Evolutionary conservation across 495 filamentous ascomycete genomes (phyloP).

Genomic region (Podospora sp.): DNA sequence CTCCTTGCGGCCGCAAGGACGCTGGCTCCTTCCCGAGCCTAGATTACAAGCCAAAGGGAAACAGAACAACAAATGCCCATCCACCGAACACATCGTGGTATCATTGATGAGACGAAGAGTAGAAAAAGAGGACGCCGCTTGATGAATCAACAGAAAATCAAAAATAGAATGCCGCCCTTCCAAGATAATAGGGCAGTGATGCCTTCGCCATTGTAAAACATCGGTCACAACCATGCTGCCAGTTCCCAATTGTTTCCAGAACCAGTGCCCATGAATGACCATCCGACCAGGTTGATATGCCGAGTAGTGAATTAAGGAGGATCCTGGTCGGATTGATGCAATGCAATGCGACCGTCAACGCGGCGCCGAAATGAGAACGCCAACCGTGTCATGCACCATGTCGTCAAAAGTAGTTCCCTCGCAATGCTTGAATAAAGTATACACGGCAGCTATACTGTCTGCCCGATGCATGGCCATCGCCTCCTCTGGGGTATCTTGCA

Average conservation of each 20-base stretch:
- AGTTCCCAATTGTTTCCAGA: slow-evolving; percentile 27
- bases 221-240: slow-evolving; percentile 34
- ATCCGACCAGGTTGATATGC: slow-evolving; percentile 28
- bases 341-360: slow-evolving; percentile 27
- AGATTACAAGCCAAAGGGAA: neutral
- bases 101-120: slow-evolving; percentile 30
- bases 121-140: slow-evolving; percentile 22
- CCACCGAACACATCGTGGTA: slow-evolving; percentile 29
- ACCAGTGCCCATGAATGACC: slow-evolving; percentile 26
- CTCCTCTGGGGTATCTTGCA: slow-evolving; percentile 34
- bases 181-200: slow-evolving; percentile 35
- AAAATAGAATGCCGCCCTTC: slow-evolving; percentile 17
- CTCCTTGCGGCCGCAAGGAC: neutral
- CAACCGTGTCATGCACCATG: slow-evolving; percentile 46
- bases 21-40: neutral
- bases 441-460: slow-evolving; percentile 43
- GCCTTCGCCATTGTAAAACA: slow-evolving; percentile 40
- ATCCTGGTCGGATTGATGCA: slow-evolving; percentile 29
- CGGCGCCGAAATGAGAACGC: slow-evolving; percentile 39
- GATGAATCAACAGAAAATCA: slow-evolving; percentile 22
- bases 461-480: slow-evolving; percentile 31
- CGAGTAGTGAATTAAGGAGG: slow-evolving; percentile 23
- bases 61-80: neutral
- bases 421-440: slow-evolving; percentile 46
- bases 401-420: slow-evolving; percentile 44